phyloP scores from a whole-genome alignment of 805 yeast genomes.

The Gaillardinia entomophila region DNA sequence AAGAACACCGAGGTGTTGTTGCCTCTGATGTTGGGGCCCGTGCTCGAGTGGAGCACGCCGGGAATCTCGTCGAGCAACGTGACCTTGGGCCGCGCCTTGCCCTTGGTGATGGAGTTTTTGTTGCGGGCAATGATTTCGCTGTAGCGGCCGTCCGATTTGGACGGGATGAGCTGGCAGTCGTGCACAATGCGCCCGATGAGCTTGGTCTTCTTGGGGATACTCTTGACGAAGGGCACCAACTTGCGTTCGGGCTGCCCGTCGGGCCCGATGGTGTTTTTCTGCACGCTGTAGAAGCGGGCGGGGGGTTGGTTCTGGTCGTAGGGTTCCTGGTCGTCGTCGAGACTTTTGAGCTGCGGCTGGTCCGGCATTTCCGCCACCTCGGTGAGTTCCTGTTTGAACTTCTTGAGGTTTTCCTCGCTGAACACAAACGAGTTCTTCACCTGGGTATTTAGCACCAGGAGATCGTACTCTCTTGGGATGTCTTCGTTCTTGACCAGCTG shows the following conservation, averaged over 20 bases:
- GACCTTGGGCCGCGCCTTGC: slow-evolving; percentile 53
- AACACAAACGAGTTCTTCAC: slow-evolving; percentile 85
- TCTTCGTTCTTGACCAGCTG: slow-evolving; percentile 20
- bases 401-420: slow-evolving; percentile 74
- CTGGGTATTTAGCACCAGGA: slow-evolving; percentile 68
- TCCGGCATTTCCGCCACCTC: slow-evolving; percentile 49
- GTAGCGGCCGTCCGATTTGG: slow-evolving; percentile 67
- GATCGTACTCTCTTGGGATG: slow-evolving; percentile 81
- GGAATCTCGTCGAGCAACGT: slow-evolving; percentile 74
- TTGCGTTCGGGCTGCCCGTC: slow-evolving; percentile 24
- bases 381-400: slow-evolving; percentile 46
- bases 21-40: slow-evolving; percentile 75
- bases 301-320: slow-evolving; percentile 7
- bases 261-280: slow-evolving; percentile 19
- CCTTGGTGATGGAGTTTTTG: slow-evolving; percentile 46
- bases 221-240: slow-evolving; percentile 75
- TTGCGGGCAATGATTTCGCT: slow-evolving; percentile 48
- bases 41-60: slow-evolving; percentile 81
- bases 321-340: slow-evolving; percentile 17
- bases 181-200: slow-evolving; percentile 84
- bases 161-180: slow-evolving; percentile 86
- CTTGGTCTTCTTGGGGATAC: slow-evolving; percentile 84
- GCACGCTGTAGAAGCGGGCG: slow-evolving; percentile 26
- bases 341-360: slow-evolving; percentile 41
- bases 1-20: slow-evolving; percentile 66